Base-by-base conservation (phyloP, 2,329 filamentous ascomycete genomes). In the Sclerotinia minor region DNA sequence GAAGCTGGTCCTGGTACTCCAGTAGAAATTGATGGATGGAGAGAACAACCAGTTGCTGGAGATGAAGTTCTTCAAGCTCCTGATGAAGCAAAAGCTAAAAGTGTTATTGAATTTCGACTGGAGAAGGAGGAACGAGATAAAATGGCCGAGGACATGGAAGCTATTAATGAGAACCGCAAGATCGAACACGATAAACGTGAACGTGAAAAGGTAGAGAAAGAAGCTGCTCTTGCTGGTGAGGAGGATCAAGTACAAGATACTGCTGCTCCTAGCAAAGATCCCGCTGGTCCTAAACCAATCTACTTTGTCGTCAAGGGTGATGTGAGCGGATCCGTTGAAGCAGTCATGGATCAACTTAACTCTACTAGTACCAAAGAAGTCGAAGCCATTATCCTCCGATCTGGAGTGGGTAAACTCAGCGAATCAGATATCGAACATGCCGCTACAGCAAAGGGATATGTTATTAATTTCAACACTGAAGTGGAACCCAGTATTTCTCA, bases 11-110 rank as follows among this genome's bases (percentile, higher is more conserved):
- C 95, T 0, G 95, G 95, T 47, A 95, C 89, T 38, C 93, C 96
- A 0, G 91, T 97, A 3, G 92, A 98, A 78, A 87, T 99, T 26
- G 88, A 97, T 70, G 95, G 95, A n/a, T 99, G 95, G 95, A 89
- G 89, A 73, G 91, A 92, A 47, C 89, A 92, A 72, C 94, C 95
- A 0, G 84, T 86, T 32, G 94, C 95, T 1, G 96, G 96, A 61
- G 92, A 96, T 74, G 88, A 92, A 80, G 89, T 96, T 11, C 83
- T 99, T 0, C 91, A 98, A 79, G 92, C 94, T 0, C 82, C 85
- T 0, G 87, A 89, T 72, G 94, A 98, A 79, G 85, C 87, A 69
- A 89, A 86, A 70, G 95, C 93, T 47, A 92, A 92, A 75, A 85
- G 83, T 2, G 94, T 95, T 0, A 84, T 94, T 2, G 86, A 89